Evolutionary conservation across 2,329 filamentous ascomycete species (phyloP).

Genomic region (Fusarium palustre): DNA sequence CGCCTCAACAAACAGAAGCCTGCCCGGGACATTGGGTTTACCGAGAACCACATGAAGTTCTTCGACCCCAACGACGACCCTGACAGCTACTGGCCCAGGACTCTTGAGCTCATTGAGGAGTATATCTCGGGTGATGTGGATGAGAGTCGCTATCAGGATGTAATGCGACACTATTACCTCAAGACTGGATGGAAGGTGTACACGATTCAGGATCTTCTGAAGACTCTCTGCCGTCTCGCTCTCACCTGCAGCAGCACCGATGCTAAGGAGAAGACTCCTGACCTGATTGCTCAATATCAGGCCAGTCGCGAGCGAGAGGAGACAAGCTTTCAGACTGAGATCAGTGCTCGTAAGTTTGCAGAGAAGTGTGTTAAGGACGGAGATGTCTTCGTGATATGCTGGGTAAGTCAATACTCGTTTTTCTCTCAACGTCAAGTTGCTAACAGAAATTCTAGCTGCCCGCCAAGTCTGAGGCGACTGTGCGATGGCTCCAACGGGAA

Average conservation of each 20-base stretch:
- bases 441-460: slow-evolving; percentile 69
- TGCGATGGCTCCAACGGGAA: slow-evolving; percentile 77
- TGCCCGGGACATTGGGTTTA: slow-evolving; percentile 84
- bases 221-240: slow-evolving; percentile 82
- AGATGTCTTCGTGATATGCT: slow-evolving; percentile 90
- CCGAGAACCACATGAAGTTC: slow-evolving; percentile 82
- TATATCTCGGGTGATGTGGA: slow-evolving; percentile 86
- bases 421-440: slow-evolving; percentile 26
- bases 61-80: slow-evolving; percentile 72
- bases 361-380: slow-evolving; percentile 94
- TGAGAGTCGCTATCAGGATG: slow-evolving; percentile 86
- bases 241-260: slow-evolving; percentile 87
- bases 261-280: slow-evolving; percentile 90
- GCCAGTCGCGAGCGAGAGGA: slow-evolving; percentile 83
- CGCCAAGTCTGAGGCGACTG: slow-evolving; percentile 72
- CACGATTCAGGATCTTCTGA: slow-evolving; percentile 89
- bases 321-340: slow-evolving; percentile 90
- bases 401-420: slow-evolving; percentile 71
- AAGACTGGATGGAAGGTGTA: slow-evolving; percentile 93
- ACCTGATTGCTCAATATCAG: slow-evolving; percentile 89
- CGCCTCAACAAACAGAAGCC: slow-evolving; percentile 82
- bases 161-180: slow-evolving; percentile 90
- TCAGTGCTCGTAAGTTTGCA: slow-evolving; percentile 89
- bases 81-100: slow-evolving; percentile 85
- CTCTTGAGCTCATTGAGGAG: slow-evolving; percentile 86